Evolutionary conservation across 257 asterid genomes (phyloP), one percentile per base, ranked within the genome.

Genomic region (Leonotis leonurus): DNA sequence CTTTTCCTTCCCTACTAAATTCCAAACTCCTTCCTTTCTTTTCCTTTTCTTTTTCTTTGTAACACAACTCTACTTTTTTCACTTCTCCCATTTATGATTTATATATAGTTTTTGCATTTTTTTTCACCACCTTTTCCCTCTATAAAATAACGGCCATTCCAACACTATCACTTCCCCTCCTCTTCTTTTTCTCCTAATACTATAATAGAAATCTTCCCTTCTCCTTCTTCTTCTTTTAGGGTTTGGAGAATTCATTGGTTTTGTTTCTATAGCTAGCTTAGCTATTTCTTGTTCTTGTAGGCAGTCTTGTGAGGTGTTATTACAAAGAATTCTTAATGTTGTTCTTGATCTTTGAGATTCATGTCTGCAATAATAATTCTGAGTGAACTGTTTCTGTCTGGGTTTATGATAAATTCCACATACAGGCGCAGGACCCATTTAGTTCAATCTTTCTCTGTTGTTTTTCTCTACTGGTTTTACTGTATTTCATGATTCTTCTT

Each of bases 391-490:
- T 84, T 85, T 26, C 75, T 84, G 55, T 89, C 84, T 12, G 91
- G 87, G 85, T 93, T 77, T 85, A 93, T 90, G 94, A 89, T 89
- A 72, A 89, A 82, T 83, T 93, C 99, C 65, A 87, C 96, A 21
- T 80, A 88, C 56, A 72, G 88, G 88, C 94, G 94, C 72, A 75
- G 95, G 77, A 85, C 95, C 72, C 96, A 88, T 71, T 63, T 88
- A 50, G 97, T 92, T 79, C 97, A 92, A 68, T 92, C 98, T 24
- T 92, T 92, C 75, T 91, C 98, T 1, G 97, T 92, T 64, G 95
- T 88, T 53, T 92, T 92, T 49, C 98, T 92, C 61, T 89, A 93
- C 85, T 93, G 99, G 99, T 93, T 93, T 37, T 90, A 93, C 70
- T 93, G 40, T 85, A 90, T 93, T 67, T 89, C 99, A 82, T 93